Base-by-base conservation (phyloP, 345 rosid genomes). In the Corchorus olitorius region DNA sequence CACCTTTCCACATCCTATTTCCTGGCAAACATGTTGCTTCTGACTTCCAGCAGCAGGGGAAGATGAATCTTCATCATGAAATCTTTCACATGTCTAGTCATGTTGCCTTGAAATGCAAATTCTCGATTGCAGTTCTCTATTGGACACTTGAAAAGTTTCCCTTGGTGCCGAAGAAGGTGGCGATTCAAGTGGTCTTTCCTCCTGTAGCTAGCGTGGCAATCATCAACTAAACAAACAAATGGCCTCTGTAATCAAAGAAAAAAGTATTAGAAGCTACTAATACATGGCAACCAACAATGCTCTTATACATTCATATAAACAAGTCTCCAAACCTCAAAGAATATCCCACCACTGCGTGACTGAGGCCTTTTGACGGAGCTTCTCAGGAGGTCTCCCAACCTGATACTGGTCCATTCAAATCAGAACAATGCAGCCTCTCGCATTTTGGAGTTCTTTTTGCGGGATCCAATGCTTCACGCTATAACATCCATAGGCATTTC, bases 391-490 rank as follows among this genome's bases (percentile, higher is more conserved):
- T 92, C 98, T 81, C 98, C 99, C 98, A 74, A 79, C 99, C 97
- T 93, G 98, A 95, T 92, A 95, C 98, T 95, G 69, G 93, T 91
- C 97, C 97, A 86, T 60, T 88, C 91, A 87, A 90, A 87, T 33
- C 60, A 4, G 19, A 68, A 73, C 80, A 74, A 66, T 37, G 77
- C 84, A 90, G 91, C 94, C 99, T 90, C 94, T 80, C 4, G 90
- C 99, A 95, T 95, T 90, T 95, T 93, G 99, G 99, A 95, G 98
- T 92, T 95, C 97, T 80, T 84, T 78, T 54, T 62, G 75, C 78
- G 98, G 99, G 98, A 93, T 95, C 99, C 99, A 95, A 93, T 95
- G 99, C 97, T 88, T 92, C 97, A 95, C 98, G 80, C 97, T 71
- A 74, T 69, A 33, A 72, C 68, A 83, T 27, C 80, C 50, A 34